phyloP scores from a whole-genome alignment of 495 filamentous ascomycete genomes.

The Xylaria telfairii region DNA sequence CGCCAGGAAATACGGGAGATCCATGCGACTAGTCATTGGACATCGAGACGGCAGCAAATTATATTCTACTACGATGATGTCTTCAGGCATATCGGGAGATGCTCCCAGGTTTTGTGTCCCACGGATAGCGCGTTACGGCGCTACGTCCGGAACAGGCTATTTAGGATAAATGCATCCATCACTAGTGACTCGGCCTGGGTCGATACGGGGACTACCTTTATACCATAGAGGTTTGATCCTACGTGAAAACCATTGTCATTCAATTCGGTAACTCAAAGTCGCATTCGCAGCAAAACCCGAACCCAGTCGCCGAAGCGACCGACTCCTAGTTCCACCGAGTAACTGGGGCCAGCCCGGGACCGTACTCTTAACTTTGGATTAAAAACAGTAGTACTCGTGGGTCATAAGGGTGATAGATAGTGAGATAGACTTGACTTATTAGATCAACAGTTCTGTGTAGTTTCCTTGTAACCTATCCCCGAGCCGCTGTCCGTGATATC shows the following conservation, averaged over 20 bases:
- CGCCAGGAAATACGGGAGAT: constrained; percentile 10
- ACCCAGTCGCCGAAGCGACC: background rate
- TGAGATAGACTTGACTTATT: too few relatives aligned
- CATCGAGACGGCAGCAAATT: background rate
- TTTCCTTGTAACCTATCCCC: too few relatives aligned
- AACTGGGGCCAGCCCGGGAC: too few relatives aligned
- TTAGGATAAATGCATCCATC: constrained; percentile 4
- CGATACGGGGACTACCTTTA: background rate
- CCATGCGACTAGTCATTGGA: background rate
- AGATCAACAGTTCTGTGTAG: too few relatives aligned
- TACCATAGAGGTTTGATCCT: background rate
- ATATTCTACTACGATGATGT: background rate
- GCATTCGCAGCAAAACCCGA: background rate
- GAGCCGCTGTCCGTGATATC: too few relatives aligned
- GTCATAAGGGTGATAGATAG: too few relatives aligned
- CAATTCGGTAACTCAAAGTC: background rate
- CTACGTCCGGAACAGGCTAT: constrained; percentile 18
- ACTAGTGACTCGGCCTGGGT: background rate
- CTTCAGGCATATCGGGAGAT: constrained; percentile 9
- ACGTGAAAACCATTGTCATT: background rate
- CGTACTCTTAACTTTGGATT: too few relatives aligned
- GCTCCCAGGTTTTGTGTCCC: background rate
- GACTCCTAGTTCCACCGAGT: background rate
- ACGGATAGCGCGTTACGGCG: background rate
- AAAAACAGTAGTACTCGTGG: too few relatives aligned